Evolutionary conservation across 805 yeast species (phyloP).

Genomic region (Hyphopichia homilentoma): DNA sequence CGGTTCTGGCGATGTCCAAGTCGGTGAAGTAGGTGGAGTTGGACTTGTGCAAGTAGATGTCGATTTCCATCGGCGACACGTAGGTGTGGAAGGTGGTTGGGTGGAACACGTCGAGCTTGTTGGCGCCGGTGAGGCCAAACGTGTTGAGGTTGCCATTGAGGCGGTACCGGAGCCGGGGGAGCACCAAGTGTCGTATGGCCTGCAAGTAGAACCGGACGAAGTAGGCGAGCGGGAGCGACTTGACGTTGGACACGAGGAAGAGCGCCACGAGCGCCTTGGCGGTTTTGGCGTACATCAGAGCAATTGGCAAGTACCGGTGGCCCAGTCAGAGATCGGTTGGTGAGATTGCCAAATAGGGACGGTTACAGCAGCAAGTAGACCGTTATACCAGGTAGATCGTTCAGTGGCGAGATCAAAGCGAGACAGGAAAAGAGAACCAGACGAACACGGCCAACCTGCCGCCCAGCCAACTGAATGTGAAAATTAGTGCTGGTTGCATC

Average conservation of each 20-base stretch:
- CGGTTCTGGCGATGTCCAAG: constrained; percentile 73
- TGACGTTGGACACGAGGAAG: constrained; percentile 46
- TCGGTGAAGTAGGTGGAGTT: constrained; percentile 84
- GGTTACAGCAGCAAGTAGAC: no score
- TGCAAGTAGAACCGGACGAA: constrained; percentile 56
- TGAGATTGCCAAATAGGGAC: no score
- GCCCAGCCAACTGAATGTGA: no score
- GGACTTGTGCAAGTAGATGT: constrained; percentile 81
- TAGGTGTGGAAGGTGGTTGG: constrained; percentile 44
- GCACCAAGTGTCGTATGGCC: constrained; percentile 37
- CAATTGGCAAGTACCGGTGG: no score
- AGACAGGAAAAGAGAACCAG: no score
- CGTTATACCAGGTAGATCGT: no score
- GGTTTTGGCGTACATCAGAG: no score
- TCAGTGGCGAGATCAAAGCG: no score
- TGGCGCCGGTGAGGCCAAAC: constrained; percentile 25
- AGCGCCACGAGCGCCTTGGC: no score
- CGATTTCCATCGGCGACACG: constrained; percentile 78
- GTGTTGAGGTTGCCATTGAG: constrained; percentile 24
- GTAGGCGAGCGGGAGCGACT: constrained; percentile 67
- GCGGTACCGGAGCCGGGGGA: constrained; percentile 25
- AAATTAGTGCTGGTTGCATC: no score
- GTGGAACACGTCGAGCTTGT: constrained; percentile 37
- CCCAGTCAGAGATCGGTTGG: no score
- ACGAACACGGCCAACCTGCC: no score